Conservation (phyloP, 306 rosid genomes). For the Sesbania bispinosa region DNA sequence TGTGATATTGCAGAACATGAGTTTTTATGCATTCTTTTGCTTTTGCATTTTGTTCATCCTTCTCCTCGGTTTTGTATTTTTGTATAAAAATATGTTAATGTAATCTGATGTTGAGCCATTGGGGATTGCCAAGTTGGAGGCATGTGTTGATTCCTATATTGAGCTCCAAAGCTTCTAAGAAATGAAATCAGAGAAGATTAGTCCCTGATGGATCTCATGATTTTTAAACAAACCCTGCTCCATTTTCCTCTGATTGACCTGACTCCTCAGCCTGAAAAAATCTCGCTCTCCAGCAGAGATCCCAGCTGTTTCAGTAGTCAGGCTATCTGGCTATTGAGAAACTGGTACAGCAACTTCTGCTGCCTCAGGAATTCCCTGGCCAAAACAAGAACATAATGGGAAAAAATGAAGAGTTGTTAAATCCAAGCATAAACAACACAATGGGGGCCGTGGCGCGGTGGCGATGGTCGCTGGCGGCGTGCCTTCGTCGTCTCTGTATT, state of each 20-base stretch:
- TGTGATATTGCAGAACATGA: too few species aligned
- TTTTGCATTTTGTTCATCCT: neutral
- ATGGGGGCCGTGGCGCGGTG: too few species aligned
- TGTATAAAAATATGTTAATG: neutral
- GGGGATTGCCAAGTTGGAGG: neutral
- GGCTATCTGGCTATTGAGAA: constrained; percentile 51
- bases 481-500: too few species aligned
- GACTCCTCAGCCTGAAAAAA: neutral
- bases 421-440: neutral
- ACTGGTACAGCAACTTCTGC: constrained; percentile 78
- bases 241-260: neutral
- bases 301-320: constrained; percentile 53
- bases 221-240: neutral
- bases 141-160: neutral
- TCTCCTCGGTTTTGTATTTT: neutral
- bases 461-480: too few species aligned
- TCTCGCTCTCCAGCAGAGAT: constrained; percentile 40
- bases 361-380: too few species aligned
- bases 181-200: neutral
- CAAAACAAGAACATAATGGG: neutral
- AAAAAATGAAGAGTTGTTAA: constrained; percentile 8
- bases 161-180: neutral
- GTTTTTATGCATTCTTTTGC: too few species aligned
- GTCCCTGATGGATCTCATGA: neutral
- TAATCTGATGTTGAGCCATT: too few species aligned